Evolutionary conservation across 257 asterid genomes (phyloP), one percentile per base, ranked within the genome.

Genomic region (Primulina tabacum): DNA sequence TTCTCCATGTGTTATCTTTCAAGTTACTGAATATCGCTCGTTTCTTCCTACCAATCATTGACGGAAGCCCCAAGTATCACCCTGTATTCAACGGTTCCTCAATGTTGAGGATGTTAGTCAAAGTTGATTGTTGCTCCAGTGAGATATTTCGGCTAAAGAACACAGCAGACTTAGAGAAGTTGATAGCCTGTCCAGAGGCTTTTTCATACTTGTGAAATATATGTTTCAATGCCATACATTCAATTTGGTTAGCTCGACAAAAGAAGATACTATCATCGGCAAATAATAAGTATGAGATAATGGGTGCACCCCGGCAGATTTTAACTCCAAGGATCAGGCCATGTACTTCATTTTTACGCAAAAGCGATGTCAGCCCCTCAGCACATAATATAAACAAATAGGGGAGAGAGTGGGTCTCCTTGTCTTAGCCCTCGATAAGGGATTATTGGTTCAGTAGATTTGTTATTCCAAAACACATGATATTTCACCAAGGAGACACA

Each of bases 321-420:
- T 34, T 33, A 0, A 18, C 11, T 28, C 67, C 67, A 62, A 14
- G 67, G 2, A 62, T 32, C 9, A 8, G 20, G 8, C 67, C 67
- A 0, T 24, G 11, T 10, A 24, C 16, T 14, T 62, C 50, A 30
- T 38, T 16, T n/a, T 30, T 12, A 2, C 28, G 4, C 10, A 61
- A 21, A 28, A 32, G 67, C 4, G 50, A 11, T 8, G 67, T 18
- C 6, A 32, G 67, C 2, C 64, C 64, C 14, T 60, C 64, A 5
- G 64, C 64, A 60, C 64, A 60, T 60, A 60, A 26, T 4, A 60
- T 62, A 6, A 62, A 62, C 14, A 62, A 3, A 30, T 62, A 62
- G 17, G 67, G 67, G 0, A n/a, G 67, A 62, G 1, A 62, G 20
- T 4, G 26, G 67, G 47, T 62, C 50, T 5, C 67, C 50, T 62